A percentile compares a stretch with the other conserved stretches of the same genome.
Conservation (phyloP, 2,329 filamentous ascomycete species). For the Aspergillus latus region DNA sequence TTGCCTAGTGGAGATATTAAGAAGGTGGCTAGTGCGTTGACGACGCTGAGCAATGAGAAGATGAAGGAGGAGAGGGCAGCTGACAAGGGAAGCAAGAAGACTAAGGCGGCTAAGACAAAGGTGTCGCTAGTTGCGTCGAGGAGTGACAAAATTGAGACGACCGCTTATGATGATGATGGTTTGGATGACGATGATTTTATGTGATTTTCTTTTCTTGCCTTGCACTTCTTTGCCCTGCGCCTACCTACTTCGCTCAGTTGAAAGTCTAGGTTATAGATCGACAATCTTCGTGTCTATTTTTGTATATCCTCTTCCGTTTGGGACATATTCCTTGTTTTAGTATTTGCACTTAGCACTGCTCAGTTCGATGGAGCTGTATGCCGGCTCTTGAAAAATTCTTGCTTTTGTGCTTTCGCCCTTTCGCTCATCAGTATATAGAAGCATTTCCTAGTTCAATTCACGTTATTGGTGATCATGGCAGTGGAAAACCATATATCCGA, state of each 20-base stretch:
- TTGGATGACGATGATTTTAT: conserved; percentile 61
- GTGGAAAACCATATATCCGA: background rate
- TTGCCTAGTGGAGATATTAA: conserved; percentile 92
- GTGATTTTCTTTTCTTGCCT: conserved; percentile 33
- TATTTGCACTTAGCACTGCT: background rate
- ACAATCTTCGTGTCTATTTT: background rate
- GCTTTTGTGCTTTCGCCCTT: background rate
- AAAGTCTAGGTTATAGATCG: conserved; percentile 7
- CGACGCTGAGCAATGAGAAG: conserved; percentile 94
- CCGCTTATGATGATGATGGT: conserved; percentile 81
- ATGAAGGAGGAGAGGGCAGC: conserved; percentile 96
- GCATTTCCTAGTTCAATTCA: background rate
- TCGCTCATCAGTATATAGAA: background rate
- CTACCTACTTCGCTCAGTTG: conserved; percentile 8
- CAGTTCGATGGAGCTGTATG: background rate
- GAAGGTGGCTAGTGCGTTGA: conserved; percentile 84
- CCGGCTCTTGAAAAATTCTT: background rate
- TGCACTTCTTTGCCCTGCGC: conserved; percentile 10
- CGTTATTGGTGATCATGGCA: background rate
- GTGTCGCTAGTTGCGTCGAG: conserved; percentile 68
- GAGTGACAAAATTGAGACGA: conserved; percentile 65
- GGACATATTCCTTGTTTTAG: conserved; percentile 2
- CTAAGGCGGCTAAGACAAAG: conserved; percentile 95
- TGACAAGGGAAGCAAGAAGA: conserved; percentile 95
- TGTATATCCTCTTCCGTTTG: background rate